Evolutionary conservation across 371 early-diverging fungal genomes (phyloP).

Genomic region (Coemansia sp.): DNA sequence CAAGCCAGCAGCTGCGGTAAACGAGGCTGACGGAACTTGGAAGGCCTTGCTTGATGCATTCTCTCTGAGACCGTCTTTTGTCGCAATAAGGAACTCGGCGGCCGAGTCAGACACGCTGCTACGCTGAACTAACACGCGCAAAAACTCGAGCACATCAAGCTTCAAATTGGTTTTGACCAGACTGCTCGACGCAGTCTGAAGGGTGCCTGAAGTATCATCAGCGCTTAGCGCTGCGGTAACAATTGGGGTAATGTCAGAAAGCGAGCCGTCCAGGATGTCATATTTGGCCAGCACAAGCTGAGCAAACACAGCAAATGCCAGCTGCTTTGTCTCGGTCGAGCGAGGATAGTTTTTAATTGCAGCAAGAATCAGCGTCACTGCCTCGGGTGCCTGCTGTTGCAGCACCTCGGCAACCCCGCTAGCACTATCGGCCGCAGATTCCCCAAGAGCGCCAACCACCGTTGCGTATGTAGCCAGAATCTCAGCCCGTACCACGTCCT

Average conservation of each 20-base stretch:
- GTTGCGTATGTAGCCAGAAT: slow-evolving; percentile 65
- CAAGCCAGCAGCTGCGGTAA: slow-evolving; percentile 13
- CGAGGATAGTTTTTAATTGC: slow-evolving; percentile 25
- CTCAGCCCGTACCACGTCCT: slow-evolving; percentile 88
- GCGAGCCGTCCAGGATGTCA: slow-evolving; percentile 16
- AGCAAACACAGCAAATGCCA: slow-evolving; percentile 27
- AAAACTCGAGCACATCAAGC: slow-evolving; percentile 38
- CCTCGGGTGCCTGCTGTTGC: slow-evolving; percentile 18
- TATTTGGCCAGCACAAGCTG: slow-evolving; percentile 10
- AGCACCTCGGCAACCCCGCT: slow-evolving; percentile 6
- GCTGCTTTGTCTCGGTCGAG: slow-evolving; percentile 46
- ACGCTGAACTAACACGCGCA: slow-evolving; percentile 15
- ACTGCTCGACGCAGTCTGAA: slow-evolving; percentile 28
- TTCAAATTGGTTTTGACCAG: slow-evolving; percentile 38
- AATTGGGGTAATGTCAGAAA: slow-evolving; percentile 8
- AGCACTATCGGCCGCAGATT: background rate
- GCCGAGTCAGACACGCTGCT: slow-evolving; percentile 8
- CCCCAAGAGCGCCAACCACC: slow-evolving; percentile 5
- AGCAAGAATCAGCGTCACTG: slow-evolving; percentile 16
- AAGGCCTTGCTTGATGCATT: slow-evolving; percentile 21
- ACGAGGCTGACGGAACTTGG: slow-evolving; percentile 23
- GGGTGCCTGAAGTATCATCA: slow-evolving; percentile 25
- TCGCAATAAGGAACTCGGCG: slow-evolving; percentile 9
- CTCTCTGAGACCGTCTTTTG: slow-evolving; percentile 11
- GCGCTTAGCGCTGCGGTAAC: slow-evolving; percentile 22